These are phyloP conservation scores for Spathaspora sp. DNA, from an alignment of 805 yeast species.

Conservation along the genomic window DNA sequence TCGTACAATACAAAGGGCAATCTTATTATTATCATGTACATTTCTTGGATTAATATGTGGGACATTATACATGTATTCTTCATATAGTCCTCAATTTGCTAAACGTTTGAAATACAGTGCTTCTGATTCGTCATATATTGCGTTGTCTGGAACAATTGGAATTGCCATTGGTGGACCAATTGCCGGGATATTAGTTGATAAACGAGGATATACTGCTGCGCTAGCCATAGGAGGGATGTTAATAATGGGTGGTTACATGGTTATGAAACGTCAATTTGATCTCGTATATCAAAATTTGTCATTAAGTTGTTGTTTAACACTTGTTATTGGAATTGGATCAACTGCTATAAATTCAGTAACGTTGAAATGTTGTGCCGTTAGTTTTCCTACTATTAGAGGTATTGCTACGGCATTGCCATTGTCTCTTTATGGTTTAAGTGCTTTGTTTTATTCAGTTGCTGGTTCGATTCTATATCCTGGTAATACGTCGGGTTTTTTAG, in stretches of 20 bases:
- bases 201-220: slow-evolving; percentile 53
- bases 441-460: slow-evolving; percentile 58
- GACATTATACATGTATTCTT: slow-evolving; percentile 70
- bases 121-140: slow-evolving; percentile 59
- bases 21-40: slow-evolving; percentile 27
- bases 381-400: slow-evolving; percentile 65
- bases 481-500: slow-evolving; percentile 52
- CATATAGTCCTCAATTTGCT: slow-evolving; percentile 77
- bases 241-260: slow-evolving; percentile 53
- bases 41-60: slow-evolving; percentile 61
- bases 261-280: slow-evolving; percentile 50
- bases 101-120: slow-evolving; percentile 53
- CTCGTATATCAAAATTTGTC: slow-evolving; percentile 32
- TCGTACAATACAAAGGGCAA: slow-evolving; percentile 18
- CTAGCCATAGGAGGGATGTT: slow-evolving; percentile 47
- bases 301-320: slow-evolving; percentile 44
- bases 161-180: slow-evolving; percentile 62
- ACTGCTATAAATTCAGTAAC: slow-evolving; percentile 62
- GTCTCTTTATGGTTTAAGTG: slow-evolving; percentile 72
- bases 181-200: slow-evolving; percentile 64
- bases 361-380: slow-evolving; percentile 70
- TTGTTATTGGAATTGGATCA: slow-evolving; percentile 64
- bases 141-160: slow-evolving; percentile 66
- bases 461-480: slow-evolving; percentile 54
- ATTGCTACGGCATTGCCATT: slow-evolving; percentile 74